These are phyloP conservation scores for Xylariaceae sp. DNA, from an alignment of 2,329 filamentous ascomycete species.

Conservation along the genomic window DNA sequence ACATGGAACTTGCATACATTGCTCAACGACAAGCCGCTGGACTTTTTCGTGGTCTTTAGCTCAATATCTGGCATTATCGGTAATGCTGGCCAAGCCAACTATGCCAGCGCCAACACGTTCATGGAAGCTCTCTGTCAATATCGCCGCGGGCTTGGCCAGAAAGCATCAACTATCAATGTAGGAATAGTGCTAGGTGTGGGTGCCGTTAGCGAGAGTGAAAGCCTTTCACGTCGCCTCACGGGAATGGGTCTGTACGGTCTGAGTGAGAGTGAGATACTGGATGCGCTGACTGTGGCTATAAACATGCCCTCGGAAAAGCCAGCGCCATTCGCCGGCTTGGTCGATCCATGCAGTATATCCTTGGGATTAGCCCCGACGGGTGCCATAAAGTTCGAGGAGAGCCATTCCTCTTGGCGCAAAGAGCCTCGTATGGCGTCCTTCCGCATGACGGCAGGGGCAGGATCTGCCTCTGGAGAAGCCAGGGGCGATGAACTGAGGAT, in stretches of 20 bases:
- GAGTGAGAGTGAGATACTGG: constrained; percentile 10
- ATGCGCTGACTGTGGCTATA: constrained; percentile 15
- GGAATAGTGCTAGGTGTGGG: constrained; percentile 37
- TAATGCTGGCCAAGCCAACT: constrained; percentile 34
- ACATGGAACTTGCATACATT: constrained; percentile 39
- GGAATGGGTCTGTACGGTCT: constrained; percentile 19
- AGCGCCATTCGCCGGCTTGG: not conserved
- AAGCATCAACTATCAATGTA: constrained; percentile 31
- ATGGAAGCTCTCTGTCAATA: constrained; percentile 34
- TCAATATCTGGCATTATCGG: constrained; percentile 31
- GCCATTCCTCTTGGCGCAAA: constrained; percentile 15
- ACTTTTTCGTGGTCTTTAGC: constrained; percentile 38
- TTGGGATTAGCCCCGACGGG: constrained; percentile 13
- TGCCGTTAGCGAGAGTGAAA: constrained; percentile 13
- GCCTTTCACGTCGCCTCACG: too few species aligned
- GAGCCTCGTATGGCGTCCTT: constrained; percentile 22
- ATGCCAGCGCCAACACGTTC: constrained; percentile 37
- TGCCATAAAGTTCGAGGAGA: constrained; percentile 8
- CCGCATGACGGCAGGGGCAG: constrained; percentile 10
- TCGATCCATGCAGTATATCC: constrained; percentile 8
- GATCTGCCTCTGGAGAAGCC: constrained; percentile 3
- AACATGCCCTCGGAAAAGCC: not conserved
- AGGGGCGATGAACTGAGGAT: constrained; percentile 14
- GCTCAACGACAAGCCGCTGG: constrained; percentile 18
- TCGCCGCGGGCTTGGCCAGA: constrained; percentile 31